phyloP scores from a whole-genome alignment of 2,329 filamentous ascomycete genomes.

The Massarina eburnea region DNA sequence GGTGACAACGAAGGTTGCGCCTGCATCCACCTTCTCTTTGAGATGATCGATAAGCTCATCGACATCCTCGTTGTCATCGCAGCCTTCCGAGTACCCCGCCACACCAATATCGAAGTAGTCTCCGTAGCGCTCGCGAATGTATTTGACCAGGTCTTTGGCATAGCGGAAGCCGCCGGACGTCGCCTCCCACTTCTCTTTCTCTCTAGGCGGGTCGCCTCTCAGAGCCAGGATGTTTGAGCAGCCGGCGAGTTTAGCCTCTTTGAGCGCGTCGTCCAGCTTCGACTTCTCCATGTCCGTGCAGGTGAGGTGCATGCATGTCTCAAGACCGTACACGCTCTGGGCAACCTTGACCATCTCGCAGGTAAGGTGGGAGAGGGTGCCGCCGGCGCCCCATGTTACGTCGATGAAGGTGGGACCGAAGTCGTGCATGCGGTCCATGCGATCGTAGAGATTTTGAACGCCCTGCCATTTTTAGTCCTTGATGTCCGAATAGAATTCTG shows the following conservation, averaged over 20 bases:
- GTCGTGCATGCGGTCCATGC: constrained; percentile 98
- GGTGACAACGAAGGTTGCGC: constrained; percentile 90
- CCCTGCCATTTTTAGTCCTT: constrained; percentile 52
- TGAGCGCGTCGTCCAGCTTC: constrained; percentile 86
- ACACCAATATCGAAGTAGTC: constrained; percentile 97
- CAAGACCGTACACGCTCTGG: constrained; percentile 90
- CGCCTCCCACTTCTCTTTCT: constrained; percentile 91
- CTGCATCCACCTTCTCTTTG: constrained; percentile 96
- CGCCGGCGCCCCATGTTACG: constrained; percentile 97
- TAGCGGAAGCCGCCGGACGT: constrained; percentile 87
- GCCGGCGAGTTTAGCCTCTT: constrained; percentile 86
- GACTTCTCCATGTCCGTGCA: constrained; percentile 97
- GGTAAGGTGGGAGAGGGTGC: constrained; percentile 85
- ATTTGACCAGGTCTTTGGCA: constrained; percentile 84
- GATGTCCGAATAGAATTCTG: not conserved
- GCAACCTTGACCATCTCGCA: constrained; percentile 97
- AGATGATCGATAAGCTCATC: constrained; percentile 85
- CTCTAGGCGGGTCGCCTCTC: constrained; percentile 88
- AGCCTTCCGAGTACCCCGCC: constrained; percentile 93
- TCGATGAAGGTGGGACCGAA: constrained; percentile 95
- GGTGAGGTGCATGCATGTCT: constrained; percentile 98
- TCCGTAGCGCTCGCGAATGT: constrained; percentile 77
- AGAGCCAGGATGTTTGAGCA: constrained; percentile 97
- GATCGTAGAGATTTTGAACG: constrained; percentile 98
- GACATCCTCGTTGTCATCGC: constrained; percentile 87